phyloP scores from a whole-genome alignment of 129 eudicot species.

The Lactuca sativa region DNA sequence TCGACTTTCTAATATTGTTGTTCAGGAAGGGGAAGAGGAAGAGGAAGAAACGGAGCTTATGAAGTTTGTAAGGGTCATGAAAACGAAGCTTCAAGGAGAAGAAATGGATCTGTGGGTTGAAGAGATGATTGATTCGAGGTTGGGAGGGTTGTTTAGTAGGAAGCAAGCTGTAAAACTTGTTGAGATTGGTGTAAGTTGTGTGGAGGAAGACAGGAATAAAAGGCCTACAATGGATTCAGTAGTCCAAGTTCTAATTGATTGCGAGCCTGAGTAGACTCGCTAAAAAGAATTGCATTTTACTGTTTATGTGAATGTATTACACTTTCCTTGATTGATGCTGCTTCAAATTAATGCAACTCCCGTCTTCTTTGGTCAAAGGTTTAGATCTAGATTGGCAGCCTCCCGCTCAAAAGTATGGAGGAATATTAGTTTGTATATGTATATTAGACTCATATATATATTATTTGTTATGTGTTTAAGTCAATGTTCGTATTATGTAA shows the following conservation, averaged over 20 bases:
- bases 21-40: slow-evolving; percentile 20
- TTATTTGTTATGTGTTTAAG: no score
- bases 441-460: no score
- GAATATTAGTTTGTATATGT: no score
- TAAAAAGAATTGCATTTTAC: not conserved
- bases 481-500: no score
- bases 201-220: slow-evolving; percentile 47
- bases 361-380: no score
- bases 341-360: no score
- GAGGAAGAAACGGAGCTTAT: slow-evolving; percentile 28
- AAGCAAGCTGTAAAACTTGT: slow-evolving; percentile 41
- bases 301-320: not conserved
- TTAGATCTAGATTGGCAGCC: no score
- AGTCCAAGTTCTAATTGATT: slow-evolving; percentile 39
- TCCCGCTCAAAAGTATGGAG: no score
- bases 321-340: not conserved
- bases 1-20: slow-evolving; percentile 29
- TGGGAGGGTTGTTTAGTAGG: slow-evolving; percentile 40
- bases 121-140: slow-evolving; percentile 45
- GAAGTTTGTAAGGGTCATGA: slow-evolving; percentile 31
- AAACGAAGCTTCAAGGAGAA: slow-evolving; percentile 15
- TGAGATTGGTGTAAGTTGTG: slow-evolving; percentile 40
- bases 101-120: slow-evolving; percentile 36
- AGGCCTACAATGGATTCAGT: slow-evolving; percentile 51
- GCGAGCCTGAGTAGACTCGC: slow-evolving; percentile 17